phyloP scores from a whole-genome alignment of 768 basidiomycete species.

The Lentinula detonsa region DNA sequence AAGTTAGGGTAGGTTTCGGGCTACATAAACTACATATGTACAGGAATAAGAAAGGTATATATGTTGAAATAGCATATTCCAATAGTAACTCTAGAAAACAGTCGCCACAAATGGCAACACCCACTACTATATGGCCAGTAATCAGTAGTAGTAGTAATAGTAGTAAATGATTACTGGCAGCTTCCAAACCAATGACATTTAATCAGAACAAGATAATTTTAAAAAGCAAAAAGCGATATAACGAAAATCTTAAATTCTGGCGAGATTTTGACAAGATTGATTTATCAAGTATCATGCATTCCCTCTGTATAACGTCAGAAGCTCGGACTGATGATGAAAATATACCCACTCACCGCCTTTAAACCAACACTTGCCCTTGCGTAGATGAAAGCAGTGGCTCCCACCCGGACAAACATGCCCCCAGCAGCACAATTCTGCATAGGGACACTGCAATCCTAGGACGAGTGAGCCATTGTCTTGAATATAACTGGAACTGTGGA shows the following conservation, averaged over 20 bases:
- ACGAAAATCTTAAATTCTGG: too few relatives aligned
- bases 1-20: background rate
- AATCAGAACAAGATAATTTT: too few relatives aligned
- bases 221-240: background rate
- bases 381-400: constrained; percentile 47
- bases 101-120: too few relatives aligned
- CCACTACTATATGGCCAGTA: too few relatives aligned
- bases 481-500: background rate
- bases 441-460: constrained; percentile 67
- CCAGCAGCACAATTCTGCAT: constrained; percentile 74
- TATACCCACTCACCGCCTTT: constrained; percentile 49
- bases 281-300: background rate
- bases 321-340: too few relatives aligned
- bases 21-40: background rate
- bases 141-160: too few relatives aligned
- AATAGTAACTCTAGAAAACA: too few relatives aligned
- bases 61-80: too few relatives aligned
- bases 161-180: too few relatives aligned
- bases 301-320: background rate
- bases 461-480: background rate
- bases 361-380: constrained; percentile 82
- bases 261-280: too few relatives aligned
- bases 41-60: background rate
- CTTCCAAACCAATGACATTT: too few relatives aligned
- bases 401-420: constrained; percentile 81